Evolutionary conservation across 257 asterid genomes (phyloP).

Genomic region (Euphrasia confusa): DNA sequence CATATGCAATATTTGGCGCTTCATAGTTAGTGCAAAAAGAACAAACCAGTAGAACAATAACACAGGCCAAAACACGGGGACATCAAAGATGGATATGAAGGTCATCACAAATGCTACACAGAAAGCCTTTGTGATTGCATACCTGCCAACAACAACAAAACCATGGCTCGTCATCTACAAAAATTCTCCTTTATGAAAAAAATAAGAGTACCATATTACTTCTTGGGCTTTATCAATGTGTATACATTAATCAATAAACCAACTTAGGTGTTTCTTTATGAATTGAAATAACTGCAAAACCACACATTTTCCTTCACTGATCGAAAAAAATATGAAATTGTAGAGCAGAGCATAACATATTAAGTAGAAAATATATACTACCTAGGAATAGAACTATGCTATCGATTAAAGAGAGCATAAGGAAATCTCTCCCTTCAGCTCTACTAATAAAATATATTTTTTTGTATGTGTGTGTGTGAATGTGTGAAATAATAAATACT

Average conservation of each 20-base stretch:
- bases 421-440: not conserved
- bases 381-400: not conserved
- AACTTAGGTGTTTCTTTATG: not conserved
- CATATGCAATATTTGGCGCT: constrained; percentile 93
- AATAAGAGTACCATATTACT: not conserved
- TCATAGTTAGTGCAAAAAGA: constrained; percentile 81
- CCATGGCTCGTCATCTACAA: constrained; percentile 10
- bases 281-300: not conserved
- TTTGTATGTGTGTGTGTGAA: too few relatives aligned
- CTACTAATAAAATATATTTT: not conserved
- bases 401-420: not conserved
- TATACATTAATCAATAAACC: not conserved
- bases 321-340: not conserved
- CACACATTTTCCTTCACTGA: not conserved
- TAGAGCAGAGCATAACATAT: not conserved
- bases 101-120: constrained; percentile 81
- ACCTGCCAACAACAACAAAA: constrained; percentile 45
- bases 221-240: not conserved
- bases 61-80: constrained; percentile 95
- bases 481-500: too few relatives aligned
- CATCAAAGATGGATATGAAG: constrained; percentile 82
- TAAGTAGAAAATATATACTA: not conserved
- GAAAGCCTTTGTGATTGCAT: constrained; percentile 88
- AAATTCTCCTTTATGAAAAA: not conserved
- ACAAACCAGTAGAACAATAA: constrained; percentile 84